A percentile compares a stretch with the other conserved stretches of the same genome.
phyloP scores from a whole-genome alignment of 768 basidiomycete species.

The Basidioascus undulatus region DNA sequence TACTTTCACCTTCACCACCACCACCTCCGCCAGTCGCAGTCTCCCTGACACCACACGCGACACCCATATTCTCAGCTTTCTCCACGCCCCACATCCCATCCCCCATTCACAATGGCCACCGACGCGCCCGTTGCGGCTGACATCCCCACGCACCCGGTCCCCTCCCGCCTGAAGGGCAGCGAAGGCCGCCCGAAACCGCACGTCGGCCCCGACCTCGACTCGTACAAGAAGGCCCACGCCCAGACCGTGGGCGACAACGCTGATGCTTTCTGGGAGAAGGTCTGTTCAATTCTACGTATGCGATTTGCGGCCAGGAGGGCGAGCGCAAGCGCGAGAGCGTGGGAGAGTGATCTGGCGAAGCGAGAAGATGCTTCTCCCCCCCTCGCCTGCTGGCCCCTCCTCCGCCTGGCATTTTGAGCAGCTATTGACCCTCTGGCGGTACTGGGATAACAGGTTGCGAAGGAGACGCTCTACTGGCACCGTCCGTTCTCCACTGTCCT shows the following conservation, averaged over 20 bases:
- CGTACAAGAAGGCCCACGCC: conserved; percentile 41
- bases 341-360: background rate
- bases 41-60: background rate
- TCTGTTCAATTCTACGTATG: conserved; percentile 14
- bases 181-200: conserved; percentile 43
- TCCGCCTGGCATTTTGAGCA: too few species aligned
- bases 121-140: conserved; percentile 10
- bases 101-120: conserved; percentile 7
- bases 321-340: background rate
- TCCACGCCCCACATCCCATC: too few species aligned
- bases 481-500: conserved; percentile 69
- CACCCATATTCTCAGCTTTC: background rate
- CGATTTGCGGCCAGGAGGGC: background rate
- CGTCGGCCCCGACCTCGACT: conserved; percentile 51
- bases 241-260: conserved; percentile 49
- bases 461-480: conserved; percentile 61
- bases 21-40: too few species aligned
- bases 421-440: background rate
- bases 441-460: conserved; percentile 32
- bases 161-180: conserved; percentile 36
- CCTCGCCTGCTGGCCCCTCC: background rate
- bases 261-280: conserved; percentile 77
- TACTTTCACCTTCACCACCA: too few species aligned
- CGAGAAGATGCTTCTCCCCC: background rate
- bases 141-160: conserved; percentile 38